Conservation (phyloP, 148 eudicot species). For the Camellia japonica region DNA sequence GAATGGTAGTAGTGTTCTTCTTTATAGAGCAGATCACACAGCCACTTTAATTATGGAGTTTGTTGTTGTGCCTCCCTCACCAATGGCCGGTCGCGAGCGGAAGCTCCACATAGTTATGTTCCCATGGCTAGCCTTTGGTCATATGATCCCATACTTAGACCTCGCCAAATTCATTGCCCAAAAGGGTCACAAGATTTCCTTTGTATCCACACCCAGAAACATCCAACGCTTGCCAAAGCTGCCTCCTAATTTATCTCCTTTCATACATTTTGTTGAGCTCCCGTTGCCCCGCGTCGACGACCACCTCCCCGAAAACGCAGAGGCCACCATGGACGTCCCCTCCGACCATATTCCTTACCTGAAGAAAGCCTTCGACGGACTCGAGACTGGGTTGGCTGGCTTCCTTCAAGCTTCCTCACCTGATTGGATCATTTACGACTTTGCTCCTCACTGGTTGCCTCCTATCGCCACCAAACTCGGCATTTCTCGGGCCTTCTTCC, state of each 20-base stretch:
- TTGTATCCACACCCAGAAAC: conserved; percentile 39
- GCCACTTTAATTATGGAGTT: background rate
- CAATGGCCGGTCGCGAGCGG: background rate
- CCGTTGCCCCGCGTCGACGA: conserved; percentile 18
- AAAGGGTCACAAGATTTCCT: conserved; percentile 30
- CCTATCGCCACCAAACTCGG: conserved; percentile 17
- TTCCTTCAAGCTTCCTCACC: conserved; percentile 19
- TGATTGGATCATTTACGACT: conserved; percentile 38
- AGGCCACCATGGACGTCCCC: conserved; percentile 32
- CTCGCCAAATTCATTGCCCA: conserved; percentile 29
- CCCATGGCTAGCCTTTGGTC: conserved; percentile 39
- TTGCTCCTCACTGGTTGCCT: conserved; percentile 24
- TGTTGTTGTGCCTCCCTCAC: too few relatives aligned
- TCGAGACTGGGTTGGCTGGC: conserved; percentile 14
- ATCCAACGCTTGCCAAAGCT: conserved; percentile 32
- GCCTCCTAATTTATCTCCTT: conserved; percentile 15
- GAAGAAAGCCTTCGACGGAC: conserved; percentile 32
- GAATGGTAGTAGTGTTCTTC: too few relatives aligned
- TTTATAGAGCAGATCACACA: too few relatives aligned
- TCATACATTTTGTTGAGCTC: conserved; percentile 16
- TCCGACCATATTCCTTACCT: conserved; percentile 21
- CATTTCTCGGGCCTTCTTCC: conserved; percentile 16
- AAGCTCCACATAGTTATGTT: conserved; percentile 24
- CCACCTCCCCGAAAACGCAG: conserved; percentile 22
- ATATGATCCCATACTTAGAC: conserved; percentile 29